Evolutionary conservation across 495 filamentous ascomycete species (phyloP).

Genomic region (Penicillium coffeae): DNA sequence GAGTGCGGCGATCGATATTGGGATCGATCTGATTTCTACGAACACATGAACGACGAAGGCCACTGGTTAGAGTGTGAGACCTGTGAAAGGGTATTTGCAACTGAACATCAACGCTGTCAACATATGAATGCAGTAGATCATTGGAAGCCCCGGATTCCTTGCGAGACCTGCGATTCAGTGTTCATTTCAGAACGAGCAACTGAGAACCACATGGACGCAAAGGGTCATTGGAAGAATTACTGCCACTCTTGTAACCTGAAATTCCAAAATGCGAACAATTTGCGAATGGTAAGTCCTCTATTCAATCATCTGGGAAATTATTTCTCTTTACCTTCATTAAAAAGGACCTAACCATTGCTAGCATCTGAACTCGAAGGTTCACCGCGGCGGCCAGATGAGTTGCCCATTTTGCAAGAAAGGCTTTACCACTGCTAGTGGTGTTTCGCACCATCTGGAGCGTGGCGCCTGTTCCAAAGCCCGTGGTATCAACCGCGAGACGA

Average conservation of each 20-base stretch:
- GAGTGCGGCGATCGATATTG: slow-evolving; percentile 13
- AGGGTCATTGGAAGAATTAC: slow-evolving; percentile 34
- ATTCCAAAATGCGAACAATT: slow-evolving; percentile 37
- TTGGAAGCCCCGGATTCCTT: slow-evolving; percentile 23
- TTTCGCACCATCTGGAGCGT: slow-evolving; percentile 43
- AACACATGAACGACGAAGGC: slow-evolving; percentile 36
- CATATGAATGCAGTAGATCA: slow-evolving; percentile 39
- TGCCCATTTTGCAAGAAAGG: slow-evolving; percentile 43
- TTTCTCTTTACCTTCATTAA: neutral
- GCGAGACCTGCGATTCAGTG: slow-evolving; percentile 31
- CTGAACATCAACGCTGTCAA: slow-evolving; percentile 17
- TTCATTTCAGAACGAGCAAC: slow-evolving; percentile 23
- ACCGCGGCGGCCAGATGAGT: slow-evolving; percentile 25
- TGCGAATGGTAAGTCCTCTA: slow-evolving; percentile 29
- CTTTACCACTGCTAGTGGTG: slow-evolving; percentile 41
- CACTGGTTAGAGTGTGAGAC: slow-evolving; percentile 33
- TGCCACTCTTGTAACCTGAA: slow-evolving; percentile 31
- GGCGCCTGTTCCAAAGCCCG: slow-evolving; percentile 36
- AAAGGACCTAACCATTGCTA: slow-evolving; percentile 14
- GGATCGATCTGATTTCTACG: slow-evolving; percentile 2
- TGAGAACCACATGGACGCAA: slow-evolving; percentile 34
- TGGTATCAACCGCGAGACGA: slow-evolving; percentile 33
- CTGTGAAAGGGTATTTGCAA: slow-evolving; percentile 27
- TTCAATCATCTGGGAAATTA: neutral
- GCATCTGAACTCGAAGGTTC: slow-evolving; percentile 43